Percentiles rank a stretch among this genome's conserved stretches.
These are phyloP conservation scores for Aspergillus sp. DNA, from an alignment of 2,329 filamentous ascomycete genomes.

Conservation along the genomic window DNA sequence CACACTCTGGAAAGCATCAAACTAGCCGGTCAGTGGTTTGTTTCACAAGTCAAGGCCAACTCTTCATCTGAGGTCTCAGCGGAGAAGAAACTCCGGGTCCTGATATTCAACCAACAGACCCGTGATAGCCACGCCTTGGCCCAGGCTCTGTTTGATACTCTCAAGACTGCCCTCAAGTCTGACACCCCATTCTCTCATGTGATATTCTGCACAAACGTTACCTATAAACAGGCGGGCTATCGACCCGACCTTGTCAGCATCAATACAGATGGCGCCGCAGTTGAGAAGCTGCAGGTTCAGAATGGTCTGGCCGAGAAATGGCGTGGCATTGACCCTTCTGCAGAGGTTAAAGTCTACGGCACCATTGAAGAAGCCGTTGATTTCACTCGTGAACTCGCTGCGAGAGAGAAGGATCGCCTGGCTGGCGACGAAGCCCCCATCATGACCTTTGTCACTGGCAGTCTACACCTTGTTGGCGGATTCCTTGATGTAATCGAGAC, in stretches of 20 bases:
- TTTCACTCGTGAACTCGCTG: slow-evolving; percentile 55
- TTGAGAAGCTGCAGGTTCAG: slow-evolving; percentile 68
- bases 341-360: slow-evolving; percentile 60
- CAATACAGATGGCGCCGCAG: slow-evolving; percentile 63
- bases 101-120: slow-evolving; percentile 94
- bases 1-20: slow-evolving; percentile 85
- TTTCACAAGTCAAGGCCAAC: slow-evolving; percentile 50
- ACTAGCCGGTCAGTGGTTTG: slow-evolving; percentile 78
- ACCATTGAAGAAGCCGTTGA: slow-evolving; percentile 74
- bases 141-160: slow-evolving; percentile 62
- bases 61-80: slow-evolving; percentile 35
- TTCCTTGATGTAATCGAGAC: slow-evolving; percentile 73
- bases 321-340: slow-evolving; percentile 57
- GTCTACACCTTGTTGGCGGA: slow-evolving; percentile 81
- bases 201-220: slow-evolving; percentile 80
- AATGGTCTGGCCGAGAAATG: slow-evolving; percentile 66
- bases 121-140: slow-evolving; percentile 73
- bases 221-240: slow-evolving; percentile 64
- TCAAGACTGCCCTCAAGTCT: slow-evolving; percentile 49
- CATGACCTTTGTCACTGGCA: slow-evolving; percentile 77
- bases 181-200: slow-evolving; percentile 68
- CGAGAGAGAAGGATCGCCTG: slow-evolving; percentile 33
- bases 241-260: slow-evolving; percentile 66
- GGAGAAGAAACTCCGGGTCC: slow-evolving; percentile 55
- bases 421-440: slow-evolving; percentile 50